phyloP scores from a whole-genome alignment of 805 yeast genomes.

The Monosporozyma siamensis region DNA sequence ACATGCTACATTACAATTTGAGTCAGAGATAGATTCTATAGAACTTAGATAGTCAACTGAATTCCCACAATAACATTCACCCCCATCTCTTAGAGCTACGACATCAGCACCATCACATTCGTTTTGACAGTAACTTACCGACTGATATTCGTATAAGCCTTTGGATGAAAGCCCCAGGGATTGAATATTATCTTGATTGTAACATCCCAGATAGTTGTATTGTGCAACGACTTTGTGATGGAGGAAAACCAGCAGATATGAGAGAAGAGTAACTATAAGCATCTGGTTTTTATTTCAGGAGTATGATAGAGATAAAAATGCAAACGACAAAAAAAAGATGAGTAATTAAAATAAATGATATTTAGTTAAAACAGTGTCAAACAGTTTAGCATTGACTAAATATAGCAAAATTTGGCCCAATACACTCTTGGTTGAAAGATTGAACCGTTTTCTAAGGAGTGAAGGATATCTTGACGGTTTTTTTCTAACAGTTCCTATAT shows the following conservation, averaged over 20 bases:
- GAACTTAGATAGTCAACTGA: constrained; percentile 34
- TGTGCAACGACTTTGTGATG: neutral
- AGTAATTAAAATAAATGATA: no score
- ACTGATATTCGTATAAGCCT: constrained; percentile 49
- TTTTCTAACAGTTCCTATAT: no score
- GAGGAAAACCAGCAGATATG: neutral
- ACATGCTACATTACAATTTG: constrained; percentile 41
- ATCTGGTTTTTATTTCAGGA: neutral
- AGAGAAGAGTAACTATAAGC: neutral
- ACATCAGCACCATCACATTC: constrained; percentile 42
- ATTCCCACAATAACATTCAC: constrained; percentile 60
- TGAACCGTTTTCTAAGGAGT: no score
- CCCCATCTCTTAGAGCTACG: constrained; percentile 46
- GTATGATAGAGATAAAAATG: no score
- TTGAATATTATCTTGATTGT: constrained; percentile 19
- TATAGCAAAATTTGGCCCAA: no score
- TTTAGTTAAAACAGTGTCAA: no score
- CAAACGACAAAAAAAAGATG: no score
- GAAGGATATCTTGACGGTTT: no score
- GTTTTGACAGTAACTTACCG: constrained; percentile 46
- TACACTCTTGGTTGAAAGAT: no score
- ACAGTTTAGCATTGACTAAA: no score
- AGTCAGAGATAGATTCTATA: constrained; percentile 19
- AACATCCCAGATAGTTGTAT: constrained; percentile 32
- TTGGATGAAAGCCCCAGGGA: constrained; percentile 22